A percentile compares a stretch with the other conserved stretches of the same genome.
phyloP scores from a whole-genome alignment of 106 monocot species.

The Apostasia shenzhenica region DNA sequence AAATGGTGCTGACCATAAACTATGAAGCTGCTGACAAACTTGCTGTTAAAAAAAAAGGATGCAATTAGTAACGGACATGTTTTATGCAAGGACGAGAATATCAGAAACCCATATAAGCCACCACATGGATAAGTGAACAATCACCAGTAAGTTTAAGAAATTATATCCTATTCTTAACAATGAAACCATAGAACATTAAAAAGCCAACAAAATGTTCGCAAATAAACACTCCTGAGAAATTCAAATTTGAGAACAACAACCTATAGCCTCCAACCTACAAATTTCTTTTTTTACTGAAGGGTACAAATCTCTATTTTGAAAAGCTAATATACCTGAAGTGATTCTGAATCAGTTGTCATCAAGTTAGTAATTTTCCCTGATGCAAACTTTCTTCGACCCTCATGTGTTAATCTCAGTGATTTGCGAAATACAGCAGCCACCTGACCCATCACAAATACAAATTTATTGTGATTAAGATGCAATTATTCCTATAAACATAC shows the following conservation, averaged over 20 bases:
- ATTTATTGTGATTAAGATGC: constrained; percentile 1
- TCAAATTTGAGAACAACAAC: no score
- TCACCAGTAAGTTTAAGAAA: no score
- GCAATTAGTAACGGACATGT: background rate
- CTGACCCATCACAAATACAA: constrained; percentile 28
- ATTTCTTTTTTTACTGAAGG: no score
- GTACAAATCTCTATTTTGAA: background rate
- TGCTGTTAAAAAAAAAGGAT: constrained; percentile 44
- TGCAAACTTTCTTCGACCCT: constrained; percentile 70
- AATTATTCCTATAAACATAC: background rate
- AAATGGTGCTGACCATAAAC: constrained; percentile 98
- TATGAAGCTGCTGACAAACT: constrained; percentile 96
- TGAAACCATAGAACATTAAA: no score
- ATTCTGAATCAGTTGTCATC: constrained; percentile 96
- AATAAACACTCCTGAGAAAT: no score
- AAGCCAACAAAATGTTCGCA: no score
- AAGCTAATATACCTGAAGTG: constrained; percentile 53
- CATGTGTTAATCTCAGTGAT: constrained; percentile 85
- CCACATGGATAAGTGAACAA: no score
- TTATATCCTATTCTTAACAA: no score
- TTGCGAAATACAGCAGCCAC: constrained; percentile 98
- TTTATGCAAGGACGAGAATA: background rate
- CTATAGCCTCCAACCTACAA: no score
- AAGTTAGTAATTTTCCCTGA: constrained; percentile 98
- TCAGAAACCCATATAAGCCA: no score